Evolutionary conservation across 139 green algal species (phyloP).

Genomic region (Dunaliella primolecta): DNA sequence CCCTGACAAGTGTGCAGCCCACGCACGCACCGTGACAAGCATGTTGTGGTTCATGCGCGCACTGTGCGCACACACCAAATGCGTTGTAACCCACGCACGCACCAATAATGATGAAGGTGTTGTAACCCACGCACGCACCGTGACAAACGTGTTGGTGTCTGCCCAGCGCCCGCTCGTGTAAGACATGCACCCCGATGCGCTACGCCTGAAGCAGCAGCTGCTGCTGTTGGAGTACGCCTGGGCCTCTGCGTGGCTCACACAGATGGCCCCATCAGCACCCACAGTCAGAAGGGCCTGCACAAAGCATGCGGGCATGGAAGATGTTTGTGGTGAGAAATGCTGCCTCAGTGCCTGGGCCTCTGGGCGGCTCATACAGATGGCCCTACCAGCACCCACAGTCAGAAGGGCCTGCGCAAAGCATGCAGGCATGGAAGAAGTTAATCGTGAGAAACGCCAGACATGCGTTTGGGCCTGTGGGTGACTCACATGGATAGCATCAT

Average conservation of each 20-base stretch:
- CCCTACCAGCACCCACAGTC: slow-evolving; percentile 25
- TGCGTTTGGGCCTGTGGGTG: slow-evolving; percentile 4
- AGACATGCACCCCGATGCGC: slow-evolving; percentile 17
- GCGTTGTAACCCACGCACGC: no score
- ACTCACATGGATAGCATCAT: slow-evolving; percentile 19
- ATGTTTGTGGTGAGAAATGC: background rate
- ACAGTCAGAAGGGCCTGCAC: slow-evolving; percentile 26
- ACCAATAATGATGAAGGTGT: no score
- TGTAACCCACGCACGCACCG: slow-evolving; percentile 37
- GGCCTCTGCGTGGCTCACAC: slow-evolving; percentile 15
- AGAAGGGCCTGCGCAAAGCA: slow-evolving; percentile 16
- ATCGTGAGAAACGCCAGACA: background rate
- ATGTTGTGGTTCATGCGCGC: no score
- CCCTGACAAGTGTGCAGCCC: no score
- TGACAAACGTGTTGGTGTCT: slow-evolving; percentile 45
- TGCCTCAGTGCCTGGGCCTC: slow-evolving; percentile 9
- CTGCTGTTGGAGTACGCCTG: background rate
- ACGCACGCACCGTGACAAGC: slow-evolving; percentile 40
- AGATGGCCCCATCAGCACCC: slow-evolving; percentile 27
- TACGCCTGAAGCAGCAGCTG: slow-evolving; percentile 11
- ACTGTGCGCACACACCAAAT: no score
- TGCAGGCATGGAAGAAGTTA: background rate
- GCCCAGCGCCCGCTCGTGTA: slow-evolving; percentile 42
- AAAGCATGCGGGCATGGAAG: background rate
- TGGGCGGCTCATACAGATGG: slow-evolving; percentile 16